These are phyloP conservation scores for Leptomonas pyrrhocoris DNA, from an alignment of 208 protist species.

Conservation along the genomic window DNA sequence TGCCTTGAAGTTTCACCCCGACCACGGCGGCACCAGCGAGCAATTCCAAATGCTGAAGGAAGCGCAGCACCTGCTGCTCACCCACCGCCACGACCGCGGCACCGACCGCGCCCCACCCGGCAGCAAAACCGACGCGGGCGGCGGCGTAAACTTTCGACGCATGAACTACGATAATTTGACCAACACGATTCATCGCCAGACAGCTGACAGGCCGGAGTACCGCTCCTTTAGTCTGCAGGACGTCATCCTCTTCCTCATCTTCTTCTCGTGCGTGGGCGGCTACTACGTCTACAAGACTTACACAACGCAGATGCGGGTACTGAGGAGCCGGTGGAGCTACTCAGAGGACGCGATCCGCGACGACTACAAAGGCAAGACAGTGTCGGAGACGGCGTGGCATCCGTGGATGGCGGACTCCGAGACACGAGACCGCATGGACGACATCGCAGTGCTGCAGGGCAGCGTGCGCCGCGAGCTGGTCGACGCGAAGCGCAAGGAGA, in stretches of 20 bases:
- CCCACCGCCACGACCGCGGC: conserved; percentile 72
- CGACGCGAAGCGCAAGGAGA: conserved; percentile 58
- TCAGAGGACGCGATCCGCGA: conserved; percentile 60
- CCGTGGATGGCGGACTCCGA: conserved; percentile 74
- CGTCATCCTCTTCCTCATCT: conserved; percentile 69
- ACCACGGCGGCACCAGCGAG: conserved; percentile 80
- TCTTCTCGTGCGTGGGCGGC: conserved; percentile 35
- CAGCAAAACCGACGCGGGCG: conserved; percentile 15
- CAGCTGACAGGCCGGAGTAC: conserved; percentile 67
- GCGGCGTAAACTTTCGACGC: conserved; percentile 70
- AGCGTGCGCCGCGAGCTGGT: conserved; percentile 68
- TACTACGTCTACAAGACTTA: conserved; percentile 78
- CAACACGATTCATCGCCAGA: conserved; percentile 83
- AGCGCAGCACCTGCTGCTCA: conserved; percentile 81
- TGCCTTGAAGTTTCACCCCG: conserved; percentile 78
- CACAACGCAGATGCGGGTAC: conserved; percentile 64
- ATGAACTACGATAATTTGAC: conserved; percentile 85
- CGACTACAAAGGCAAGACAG: conserved; percentile 35
- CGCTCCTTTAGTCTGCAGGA: conserved; percentile 74
- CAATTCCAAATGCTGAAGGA: conserved; percentile 85
- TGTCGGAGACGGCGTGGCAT: conserved; percentile 61
- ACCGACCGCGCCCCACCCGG: conserved; percentile 17
- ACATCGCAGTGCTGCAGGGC: conserved; percentile 78
- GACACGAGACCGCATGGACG: conserved; percentile 76
- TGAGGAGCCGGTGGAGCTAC: conserved; percentile 79